Conservation (phyloP, 192 early-diverging fungal genomes). For the Irineochytrium annulatum region DNA sequence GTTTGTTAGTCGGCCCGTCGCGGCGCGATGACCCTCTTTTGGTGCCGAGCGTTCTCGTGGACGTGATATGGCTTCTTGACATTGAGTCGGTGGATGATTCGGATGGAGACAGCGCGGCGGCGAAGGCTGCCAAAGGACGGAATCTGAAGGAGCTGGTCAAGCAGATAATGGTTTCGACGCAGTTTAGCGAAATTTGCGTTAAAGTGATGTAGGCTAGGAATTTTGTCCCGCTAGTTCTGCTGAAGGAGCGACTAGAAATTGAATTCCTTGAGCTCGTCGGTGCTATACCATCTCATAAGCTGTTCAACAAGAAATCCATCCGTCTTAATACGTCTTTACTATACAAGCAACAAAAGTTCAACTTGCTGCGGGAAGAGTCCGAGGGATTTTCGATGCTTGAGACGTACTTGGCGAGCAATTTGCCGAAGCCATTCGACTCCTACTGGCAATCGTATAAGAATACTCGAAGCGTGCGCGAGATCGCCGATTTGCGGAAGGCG, state of each 20-base stretch:
- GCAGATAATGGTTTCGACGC: background rate
- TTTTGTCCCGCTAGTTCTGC: slow-evolving; percentile 41
- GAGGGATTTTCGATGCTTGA: slow-evolving; percentile 79
- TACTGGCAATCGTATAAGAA: slow-evolving; percentile 1
- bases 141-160: background rate
- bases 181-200: background rate
- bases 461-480: background rate
- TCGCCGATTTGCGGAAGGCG: slow-evolving; percentile 9
- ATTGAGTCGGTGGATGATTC: slow-evolving; percentile 18
- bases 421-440: slow-evolving; percentile 27
- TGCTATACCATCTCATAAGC: slow-evolving; percentile 35
- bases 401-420: slow-evolving; percentile 44
- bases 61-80: slow-evolving; percentile 30
- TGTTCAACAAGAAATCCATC: slow-evolving; percentile 40
- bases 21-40: slow-evolving; percentile 7
- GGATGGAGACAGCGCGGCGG: background rate
- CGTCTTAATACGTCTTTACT: slow-evolving; percentile 51
- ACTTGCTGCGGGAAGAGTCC: slow-evolving; percentile 72
- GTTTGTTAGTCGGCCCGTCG: slow-evolving; percentile 4
- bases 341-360: slow-evolving; percentile 82
- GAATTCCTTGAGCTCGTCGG: slow-evolving; percentile 47
- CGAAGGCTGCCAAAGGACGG: background rate
- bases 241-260: slow-evolving; percentile 54
- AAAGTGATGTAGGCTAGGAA: slow-evolving; percentile 3
- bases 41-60: slow-evolving; percentile 18